Conservation (phyloP, 768 basidiomycete genomes). For the Candolleomyces eurysporus region DNA sequence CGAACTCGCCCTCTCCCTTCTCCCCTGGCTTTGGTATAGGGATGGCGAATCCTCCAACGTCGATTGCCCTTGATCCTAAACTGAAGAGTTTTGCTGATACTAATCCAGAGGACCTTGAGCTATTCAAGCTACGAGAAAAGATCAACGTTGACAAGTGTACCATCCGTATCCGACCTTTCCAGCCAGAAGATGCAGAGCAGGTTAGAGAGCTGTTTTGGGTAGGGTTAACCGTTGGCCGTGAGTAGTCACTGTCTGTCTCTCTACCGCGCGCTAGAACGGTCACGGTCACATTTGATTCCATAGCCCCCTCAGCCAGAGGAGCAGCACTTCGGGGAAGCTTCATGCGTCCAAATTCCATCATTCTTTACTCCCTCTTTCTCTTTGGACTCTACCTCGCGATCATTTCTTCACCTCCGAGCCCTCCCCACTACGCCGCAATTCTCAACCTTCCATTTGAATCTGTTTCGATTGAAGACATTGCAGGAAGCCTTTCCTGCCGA, state of each 20-base stretch:
- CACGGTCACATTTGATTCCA: background rate
- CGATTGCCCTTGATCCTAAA: no score
- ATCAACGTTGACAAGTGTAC: background rate
- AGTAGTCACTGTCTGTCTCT: no score
- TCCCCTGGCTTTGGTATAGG: no score
- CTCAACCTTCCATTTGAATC: no score
- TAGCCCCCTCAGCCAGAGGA: background rate
- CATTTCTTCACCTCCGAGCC: no score
- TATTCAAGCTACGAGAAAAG: background rate
- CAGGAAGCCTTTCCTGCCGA: background rate
- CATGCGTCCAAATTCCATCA: background rate
- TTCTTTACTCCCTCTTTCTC: background rate
- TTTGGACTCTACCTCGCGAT: background rate
- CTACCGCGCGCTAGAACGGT: background rate
- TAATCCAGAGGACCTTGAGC: no score
- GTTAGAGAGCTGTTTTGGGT: background rate
- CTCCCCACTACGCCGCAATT: no score
- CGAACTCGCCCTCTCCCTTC: no score
- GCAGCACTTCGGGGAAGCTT: background rate
- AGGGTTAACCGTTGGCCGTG: background rate
- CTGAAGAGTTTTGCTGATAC: no score
- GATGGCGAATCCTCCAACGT: no score
- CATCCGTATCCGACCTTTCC: conserved; percentile 4
- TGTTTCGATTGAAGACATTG: no score
- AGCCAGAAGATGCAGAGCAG: background rate